Evolutionary conservation across 495 filamentous ascomycete genomes (phyloP).

Genomic region (Lasiosphaeria ovina): DNA sequence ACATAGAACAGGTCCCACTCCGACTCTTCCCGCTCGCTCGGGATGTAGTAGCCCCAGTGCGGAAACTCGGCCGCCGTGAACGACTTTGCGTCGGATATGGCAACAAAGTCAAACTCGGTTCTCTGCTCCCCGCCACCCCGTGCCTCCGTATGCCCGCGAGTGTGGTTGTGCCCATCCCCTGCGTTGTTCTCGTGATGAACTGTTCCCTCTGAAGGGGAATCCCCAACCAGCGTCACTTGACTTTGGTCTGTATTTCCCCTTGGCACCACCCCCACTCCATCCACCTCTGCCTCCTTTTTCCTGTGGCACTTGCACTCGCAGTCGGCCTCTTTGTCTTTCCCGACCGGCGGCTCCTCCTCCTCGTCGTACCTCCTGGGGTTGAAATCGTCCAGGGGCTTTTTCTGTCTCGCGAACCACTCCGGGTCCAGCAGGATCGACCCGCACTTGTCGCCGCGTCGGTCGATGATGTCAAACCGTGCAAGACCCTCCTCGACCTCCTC

Average conservation of each 20-base stretch:
- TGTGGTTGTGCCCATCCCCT: background rate
- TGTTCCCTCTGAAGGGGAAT: background rate
- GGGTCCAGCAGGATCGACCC: background rate
- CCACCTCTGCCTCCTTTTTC: too few species aligned
- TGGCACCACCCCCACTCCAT: too few species aligned
- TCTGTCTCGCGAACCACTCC: background rate
- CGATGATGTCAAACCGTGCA: background rate
- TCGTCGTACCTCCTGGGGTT: too few species aligned
- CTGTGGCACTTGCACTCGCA: too few species aligned
- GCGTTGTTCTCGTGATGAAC: background rate
- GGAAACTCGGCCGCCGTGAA: slow-evolving; percentile 29
- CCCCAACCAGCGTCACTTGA: too few species aligned
- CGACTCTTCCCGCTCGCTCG: slow-evolving; percentile 15
- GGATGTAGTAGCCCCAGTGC: slow-evolving; percentile 36
- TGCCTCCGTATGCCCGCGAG: too few species aligned
- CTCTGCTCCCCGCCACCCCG: too few species aligned
- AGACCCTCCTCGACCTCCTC: background rate
- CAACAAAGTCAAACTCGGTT: slow-evolving; percentile 25
- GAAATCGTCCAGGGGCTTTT: too few species aligned
- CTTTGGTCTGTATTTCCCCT: too few species aligned
- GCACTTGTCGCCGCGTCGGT: background rate
- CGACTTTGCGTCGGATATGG: slow-evolving; percentile 32
- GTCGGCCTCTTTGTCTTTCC: too few species aligned
- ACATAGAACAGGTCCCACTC: slow-evolving; percentile 21
- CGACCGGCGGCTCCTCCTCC: too few species aligned